These are phyloP conservation scores for Backusella circina DNA, from an alignment of 192 early-diverging fungal genomes.

Conservation along the genomic window DNA sequence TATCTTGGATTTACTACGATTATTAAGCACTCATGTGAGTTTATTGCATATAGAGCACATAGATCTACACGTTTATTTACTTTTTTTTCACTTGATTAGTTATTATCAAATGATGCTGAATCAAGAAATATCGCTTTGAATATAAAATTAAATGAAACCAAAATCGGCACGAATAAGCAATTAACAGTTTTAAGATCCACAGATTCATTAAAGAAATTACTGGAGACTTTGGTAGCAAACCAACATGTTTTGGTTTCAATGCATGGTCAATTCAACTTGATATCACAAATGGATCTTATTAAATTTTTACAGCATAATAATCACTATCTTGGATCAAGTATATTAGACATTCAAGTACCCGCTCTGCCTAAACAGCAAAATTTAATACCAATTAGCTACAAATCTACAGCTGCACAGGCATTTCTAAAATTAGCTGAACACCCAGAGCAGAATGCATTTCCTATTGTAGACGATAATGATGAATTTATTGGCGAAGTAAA, in stretches of 20 bases:
- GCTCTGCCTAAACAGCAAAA: background rate
- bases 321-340: slow-evolving; percentile 41
- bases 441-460: slow-evolving; percentile 50
- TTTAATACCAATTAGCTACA: slow-evolving; percentile 29
- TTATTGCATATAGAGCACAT: background rate
- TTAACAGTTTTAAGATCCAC: slow-evolving; percentile 9
- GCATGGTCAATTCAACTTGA: slow-evolving; percentile 19
- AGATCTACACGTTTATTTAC: background rate
- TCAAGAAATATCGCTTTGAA: slow-evolving; percentile 4
- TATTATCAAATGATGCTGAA: background rate
- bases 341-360: slow-evolving; percentile 38
- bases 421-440: slow-evolving; percentile 42
- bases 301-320: slow-evolving; percentile 46
- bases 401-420: slow-evolving; percentile 40
- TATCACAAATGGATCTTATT: slow-evolving; percentile 55
- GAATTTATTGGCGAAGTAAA: slow-evolving; percentile 63
- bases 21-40: slow-evolving; percentile 33
- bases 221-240: slow-evolving; percentile 9
- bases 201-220: slow-evolving; percentile 5
- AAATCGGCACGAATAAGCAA: slow-evolving; percentile 10
- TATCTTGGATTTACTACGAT: slow-evolving; percentile 44
- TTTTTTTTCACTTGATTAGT: background rate
- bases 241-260: slow-evolving; percentile 47
- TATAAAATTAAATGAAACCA: background rate
- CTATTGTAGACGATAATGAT: slow-evolving; percentile 56